phyloP scores from a whole-genome alignment of 2,329 filamentous ascomycete genomes.

The Aspergillus brunneoviolaceus region DNA sequence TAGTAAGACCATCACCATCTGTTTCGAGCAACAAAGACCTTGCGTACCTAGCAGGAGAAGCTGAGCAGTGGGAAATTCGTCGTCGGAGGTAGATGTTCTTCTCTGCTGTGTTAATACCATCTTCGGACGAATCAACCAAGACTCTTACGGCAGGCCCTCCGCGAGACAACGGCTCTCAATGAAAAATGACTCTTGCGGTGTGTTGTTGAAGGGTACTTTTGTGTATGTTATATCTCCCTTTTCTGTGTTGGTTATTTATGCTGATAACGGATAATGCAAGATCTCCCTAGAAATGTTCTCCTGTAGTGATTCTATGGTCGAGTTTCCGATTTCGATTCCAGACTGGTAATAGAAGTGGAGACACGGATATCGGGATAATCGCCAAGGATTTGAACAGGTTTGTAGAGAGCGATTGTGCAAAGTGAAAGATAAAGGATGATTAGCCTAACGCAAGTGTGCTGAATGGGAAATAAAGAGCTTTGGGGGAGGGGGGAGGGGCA shows the following conservation, averaged over 20 bases:
- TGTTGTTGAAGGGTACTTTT: not conserved
- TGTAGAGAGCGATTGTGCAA: not conserved
- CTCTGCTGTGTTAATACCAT: constrained; percentile 61
- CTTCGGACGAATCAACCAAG: constrained; percentile 48
- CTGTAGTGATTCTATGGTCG: not conserved
- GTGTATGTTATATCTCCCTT: not conserved
- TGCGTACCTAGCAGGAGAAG: constrained; percentile 77
- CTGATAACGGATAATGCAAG: not conserved
- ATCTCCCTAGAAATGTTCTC: not conserved
- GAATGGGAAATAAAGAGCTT: too few species aligned
- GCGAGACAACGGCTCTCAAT: constrained; percentile 14
- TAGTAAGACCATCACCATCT: not conserved
- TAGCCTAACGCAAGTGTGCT: not conserved
- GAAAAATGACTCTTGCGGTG: not conserved
- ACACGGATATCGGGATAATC: not conserved
- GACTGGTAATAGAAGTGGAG: not conserved
- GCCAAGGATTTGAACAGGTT: not conserved
- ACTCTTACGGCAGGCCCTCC: constrained; percentile 52
- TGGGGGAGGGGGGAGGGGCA: not conserved
- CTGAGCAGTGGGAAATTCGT: constrained; percentile 78
- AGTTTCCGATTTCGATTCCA: not conserved
- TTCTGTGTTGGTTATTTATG: not conserved
- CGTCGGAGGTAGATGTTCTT: constrained; percentile 61
- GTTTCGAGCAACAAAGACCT: not conserved
- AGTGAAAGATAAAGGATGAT: not conserved